A percentile compares a stretch with the other conserved stretches of the same genome.
phyloP scores from a whole-genome alignment of 2,329 filamentous ascomycete genomes.

The Phyllosticta capitalensis region DNA sequence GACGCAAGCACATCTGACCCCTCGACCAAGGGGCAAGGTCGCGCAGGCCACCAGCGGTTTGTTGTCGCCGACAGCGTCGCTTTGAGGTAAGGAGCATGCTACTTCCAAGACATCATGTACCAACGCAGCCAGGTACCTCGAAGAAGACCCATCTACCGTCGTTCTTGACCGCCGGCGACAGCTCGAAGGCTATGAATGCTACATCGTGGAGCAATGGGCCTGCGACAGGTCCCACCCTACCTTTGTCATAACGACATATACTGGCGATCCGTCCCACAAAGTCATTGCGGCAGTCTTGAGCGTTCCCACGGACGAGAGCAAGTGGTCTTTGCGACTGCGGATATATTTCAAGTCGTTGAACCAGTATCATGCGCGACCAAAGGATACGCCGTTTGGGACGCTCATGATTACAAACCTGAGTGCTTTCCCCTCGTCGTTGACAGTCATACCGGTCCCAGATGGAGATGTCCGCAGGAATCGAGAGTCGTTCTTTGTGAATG shows the following conservation, averaged over 20 bases:
- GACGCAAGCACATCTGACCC: background rate
- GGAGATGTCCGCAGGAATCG: slow-evolving; percentile 75
- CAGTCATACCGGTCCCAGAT: slow-evolving; percentile 81
- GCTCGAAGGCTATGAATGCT: slow-evolving; percentile 80
- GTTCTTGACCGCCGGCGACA: slow-evolving; percentile 63
- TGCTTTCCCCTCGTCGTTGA: slow-evolving; percentile 82
- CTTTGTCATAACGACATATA: slow-evolving; percentile 86
- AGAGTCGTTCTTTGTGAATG: slow-evolving; percentile 84
- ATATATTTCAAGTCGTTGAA: slow-evolving; percentile 81
- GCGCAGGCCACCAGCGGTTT: slow-evolving; percentile 43
- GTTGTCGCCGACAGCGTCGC: slow-evolving; percentile 59
- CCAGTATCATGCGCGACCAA: slow-evolving; percentile 74
- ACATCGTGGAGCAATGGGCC: slow-evolving; percentile 95
- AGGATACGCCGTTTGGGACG: slow-evolving; percentile 71
- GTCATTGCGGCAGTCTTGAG: slow-evolving; percentile 73
- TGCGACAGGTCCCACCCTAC: slow-evolving; percentile 86
- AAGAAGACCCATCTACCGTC: slow-evolving; percentile 68
- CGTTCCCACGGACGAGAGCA: slow-evolving; percentile 67
- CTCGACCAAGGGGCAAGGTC: slow-evolving; percentile 14
- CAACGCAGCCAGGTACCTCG: slow-evolving; percentile 50
- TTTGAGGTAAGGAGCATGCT: slow-evolving; percentile 35
- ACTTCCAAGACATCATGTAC: background rate
- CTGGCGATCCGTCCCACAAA: slow-evolving; percentile 69
- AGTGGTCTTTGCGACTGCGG: slow-evolving; percentile 70
- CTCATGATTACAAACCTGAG: slow-evolving; percentile 92